Evolutionary conservation across 2,329 filamentous ascomycete species (phyloP).

Genomic region (Fonsecaea monophora): DNA sequence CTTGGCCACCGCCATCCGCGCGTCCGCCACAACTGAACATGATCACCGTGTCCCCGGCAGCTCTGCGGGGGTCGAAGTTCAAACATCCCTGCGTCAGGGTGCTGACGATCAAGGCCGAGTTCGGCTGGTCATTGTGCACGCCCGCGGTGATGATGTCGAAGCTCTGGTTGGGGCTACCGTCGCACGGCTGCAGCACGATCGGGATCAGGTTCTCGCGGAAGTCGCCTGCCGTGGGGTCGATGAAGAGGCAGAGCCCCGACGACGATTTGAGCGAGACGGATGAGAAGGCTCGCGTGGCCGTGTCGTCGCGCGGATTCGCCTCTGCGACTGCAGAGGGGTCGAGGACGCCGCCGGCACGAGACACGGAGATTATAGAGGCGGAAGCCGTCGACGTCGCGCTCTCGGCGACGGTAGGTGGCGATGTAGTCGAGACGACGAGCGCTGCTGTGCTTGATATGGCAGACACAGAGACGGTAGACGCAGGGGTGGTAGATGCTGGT

Average conservation of each 20-base stretch:
- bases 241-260: constrained; percentile 27
- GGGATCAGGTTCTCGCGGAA: constrained; percentile 32
- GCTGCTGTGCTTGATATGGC: not conserved
- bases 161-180: constrained; percentile 21
- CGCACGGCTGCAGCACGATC: constrained; percentile 25
- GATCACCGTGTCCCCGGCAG: constrained; percentile 28
- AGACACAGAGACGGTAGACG: not conserved
- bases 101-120: constrained; percentile 27
- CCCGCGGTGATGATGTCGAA: constrained; percentile 28
- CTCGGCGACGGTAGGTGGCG: not conserved
- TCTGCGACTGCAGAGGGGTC: constrained; percentile 28
- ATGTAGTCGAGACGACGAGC: not conserved
- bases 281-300: constrained; percentile 26
- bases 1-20: constrained; percentile 26
- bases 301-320: constrained; percentile 28
- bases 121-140: constrained; percentile 27
- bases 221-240: constrained; percentile 28
- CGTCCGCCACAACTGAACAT: constrained; percentile 31
- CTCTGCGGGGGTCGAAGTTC: constrained; percentile 29
- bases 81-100: constrained; percentile 29
- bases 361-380: constrained; percentile 23
- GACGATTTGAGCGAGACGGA: constrained; percentile 27
- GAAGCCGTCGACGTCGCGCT: constrained; percentile 14
- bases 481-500: not conserved
- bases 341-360: constrained; percentile 26